Evolutionary conservation across 1,284 basidiomycete species (phyloP), one percentile per base, ranked within the genome.

Genomic region (Cryptococcus hybrid): DNA sequence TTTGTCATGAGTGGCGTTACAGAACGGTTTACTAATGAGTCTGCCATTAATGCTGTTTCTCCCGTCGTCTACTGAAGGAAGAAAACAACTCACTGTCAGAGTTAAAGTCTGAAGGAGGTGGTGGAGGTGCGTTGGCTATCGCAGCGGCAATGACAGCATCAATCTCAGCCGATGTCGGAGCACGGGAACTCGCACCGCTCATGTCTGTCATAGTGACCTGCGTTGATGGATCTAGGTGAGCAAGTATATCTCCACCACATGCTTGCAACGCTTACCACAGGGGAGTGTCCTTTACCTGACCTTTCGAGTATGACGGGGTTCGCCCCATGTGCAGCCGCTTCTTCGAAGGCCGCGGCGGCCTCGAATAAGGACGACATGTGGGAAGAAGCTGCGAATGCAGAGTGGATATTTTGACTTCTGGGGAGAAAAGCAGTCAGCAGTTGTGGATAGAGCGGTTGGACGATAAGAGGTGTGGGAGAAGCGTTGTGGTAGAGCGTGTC

Each of bases 71-170:
- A 55, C 51, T 38, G 55, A 4, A 30, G 30, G 30, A 30, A 30
- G 30, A 30, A 30, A 1, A 1, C 4, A 30, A 66, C 68, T 59
- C 57, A 68, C 69, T 49, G 39, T 71, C 68, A 13, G 62, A 38
- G n/a, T 52, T 51, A 39, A 60, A 52, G 1, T 70, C 66, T 2
- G 59, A 58, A 5, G 67, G 61, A 8, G 67, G 68, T 0, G 69
- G 63, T 5, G 73, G 73, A 8, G 73, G 73, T 3, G 75, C 75
- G 61, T 74, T 77, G 15, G 75, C 75, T 53, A 74, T 75, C 15
- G 75, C 75, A 4, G 70, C 70, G 35, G 75, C 75, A 39, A 77
- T 77, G 37, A 74, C 75, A 3, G 73, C 73, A 55, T 77, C 75
- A 45, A 77, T 77, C 56, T 75, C 75, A 11, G 72, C 75, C 4